These are phyloP conservation scores for Forsythia viridissima DNA, from an alignment of 257 asterid species.

Conservation along the genomic window DNA sequence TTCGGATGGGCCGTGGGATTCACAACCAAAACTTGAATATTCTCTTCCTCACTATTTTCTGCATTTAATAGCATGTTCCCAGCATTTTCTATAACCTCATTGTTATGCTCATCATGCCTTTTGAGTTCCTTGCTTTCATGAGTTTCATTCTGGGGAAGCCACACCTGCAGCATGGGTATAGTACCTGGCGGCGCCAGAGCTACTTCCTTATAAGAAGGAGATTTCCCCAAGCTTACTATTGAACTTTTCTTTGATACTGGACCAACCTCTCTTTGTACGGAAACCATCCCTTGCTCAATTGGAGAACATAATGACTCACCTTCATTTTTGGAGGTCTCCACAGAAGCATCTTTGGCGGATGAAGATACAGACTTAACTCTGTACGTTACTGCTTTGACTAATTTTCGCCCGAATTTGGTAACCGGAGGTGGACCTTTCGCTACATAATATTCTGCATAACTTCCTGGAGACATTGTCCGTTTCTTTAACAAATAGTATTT, in stretches of 20 bases:
- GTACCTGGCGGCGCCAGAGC: conserved; percentile 98
- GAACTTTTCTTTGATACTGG: conserved; percentile 63
- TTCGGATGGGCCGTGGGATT: conserved; percentile 34
- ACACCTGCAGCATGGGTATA: conserved; percentile 68
- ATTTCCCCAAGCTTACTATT: conserved; percentile 77
- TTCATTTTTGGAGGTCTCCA: conserved; percentile 45
- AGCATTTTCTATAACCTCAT: conserved; percentile 32
- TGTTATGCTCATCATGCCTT: conserved; percentile 45
- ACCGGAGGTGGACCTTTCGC: conserved; percentile 68
- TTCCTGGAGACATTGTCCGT: conserved; percentile 64
- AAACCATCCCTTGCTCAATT: conserved; percentile 45
- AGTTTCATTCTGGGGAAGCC: conserved; percentile 47
- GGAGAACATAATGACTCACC: conserved; percentile 47
- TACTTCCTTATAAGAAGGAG: conserved; percentile 97
- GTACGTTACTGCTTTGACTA: conserved; percentile 75
- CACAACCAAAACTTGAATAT: conserved; percentile 28
- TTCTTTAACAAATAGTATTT: conserved; percentile 70
- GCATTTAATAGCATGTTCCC: conserved; percentile 28
- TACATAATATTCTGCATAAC: conserved; percentile 71
- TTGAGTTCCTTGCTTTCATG: conserved; percentile 30
- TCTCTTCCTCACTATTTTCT: conserved; percentile 44
- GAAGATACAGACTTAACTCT: conserved; percentile 79
- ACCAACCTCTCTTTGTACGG: conserved; percentile 50
- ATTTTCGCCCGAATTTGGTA: conserved; percentile 70
- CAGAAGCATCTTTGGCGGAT: conserved; percentile 46